phyloP scores from a whole-genome alignment of 768 basidiomycete species.

The Amylocystis lapponica region DNA sequence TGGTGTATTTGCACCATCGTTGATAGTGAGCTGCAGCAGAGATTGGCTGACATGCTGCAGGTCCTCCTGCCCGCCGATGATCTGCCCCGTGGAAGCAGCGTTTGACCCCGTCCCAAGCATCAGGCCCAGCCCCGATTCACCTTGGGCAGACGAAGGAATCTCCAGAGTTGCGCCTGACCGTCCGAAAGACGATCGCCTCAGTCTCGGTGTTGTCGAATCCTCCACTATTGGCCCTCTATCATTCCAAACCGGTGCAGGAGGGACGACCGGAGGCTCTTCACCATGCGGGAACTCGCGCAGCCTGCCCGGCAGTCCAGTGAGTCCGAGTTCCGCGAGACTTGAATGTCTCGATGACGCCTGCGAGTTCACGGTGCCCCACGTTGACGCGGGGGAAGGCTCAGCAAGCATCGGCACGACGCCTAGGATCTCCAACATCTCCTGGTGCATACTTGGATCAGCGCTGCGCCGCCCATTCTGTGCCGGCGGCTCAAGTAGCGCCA shows the following conservation, averaged over 20 bases:
- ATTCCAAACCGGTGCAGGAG: too few species aligned
- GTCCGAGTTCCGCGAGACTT: constrained; percentile 8
- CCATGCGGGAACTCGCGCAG: background rate
- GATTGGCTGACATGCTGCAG: constrained; percentile 11
- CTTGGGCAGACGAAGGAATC: background rate
- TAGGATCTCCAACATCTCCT: constrained; percentile 1
- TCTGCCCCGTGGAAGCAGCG: constrained; percentile 8
- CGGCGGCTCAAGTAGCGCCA: background rate
- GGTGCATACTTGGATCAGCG: too few species aligned
- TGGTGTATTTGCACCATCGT: too few species aligned
- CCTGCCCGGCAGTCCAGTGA: constrained; percentile 6
- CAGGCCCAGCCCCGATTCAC: background rate
- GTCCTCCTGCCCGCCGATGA: constrained; percentile 11
- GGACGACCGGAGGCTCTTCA: too few species aligned
- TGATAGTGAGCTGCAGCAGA: constrained; percentile 2
- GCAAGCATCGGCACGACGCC: background rate
- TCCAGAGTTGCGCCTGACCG: constrained; percentile 1
- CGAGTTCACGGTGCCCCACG: constrained; percentile 10
- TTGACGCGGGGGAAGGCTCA: constrained; percentile 11
- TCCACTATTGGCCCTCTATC: too few species aligned
- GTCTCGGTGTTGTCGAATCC: constrained; percentile 6
- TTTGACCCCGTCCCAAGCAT: background rate
- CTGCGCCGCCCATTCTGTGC: background rate
- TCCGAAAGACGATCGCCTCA: background rate
- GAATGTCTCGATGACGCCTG: constrained; percentile 2